These are phyloP conservation scores for Lactuca saligna DNA, from an alignment of 129 eudicot species.

Conservation along the genomic window DNA sequence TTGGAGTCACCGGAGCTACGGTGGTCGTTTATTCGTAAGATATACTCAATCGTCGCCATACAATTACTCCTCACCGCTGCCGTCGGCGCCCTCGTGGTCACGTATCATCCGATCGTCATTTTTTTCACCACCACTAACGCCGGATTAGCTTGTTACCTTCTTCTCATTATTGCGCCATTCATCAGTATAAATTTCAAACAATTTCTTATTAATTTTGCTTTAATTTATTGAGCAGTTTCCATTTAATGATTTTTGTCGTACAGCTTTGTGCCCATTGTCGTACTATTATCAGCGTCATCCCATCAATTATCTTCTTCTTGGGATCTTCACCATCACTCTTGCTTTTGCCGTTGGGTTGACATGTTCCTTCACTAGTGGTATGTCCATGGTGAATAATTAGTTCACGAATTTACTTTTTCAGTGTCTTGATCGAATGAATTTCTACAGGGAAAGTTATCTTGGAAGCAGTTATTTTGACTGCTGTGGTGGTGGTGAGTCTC, in stretches of 20 bases:
- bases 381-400: slow-evolving; percentile 26
- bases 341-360: slow-evolving; percentile 73
- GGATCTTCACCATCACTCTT: slow-evolving; percentile 60
- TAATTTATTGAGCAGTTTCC: neutral
- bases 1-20: slow-evolving; percentile 70
- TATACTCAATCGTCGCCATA: slow-evolving; percentile 67
- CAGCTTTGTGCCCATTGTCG: slow-evolving; percentile 79
- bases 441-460: slow-evolving; percentile 52
- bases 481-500: slow-evolving; percentile 53
- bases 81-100: slow-evolving; percentile 66
- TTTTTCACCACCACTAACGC: slow-evolving; percentile 57
- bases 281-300: slow-evolving; percentile 79
- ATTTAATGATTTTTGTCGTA: slow-evolving; percentile 7
- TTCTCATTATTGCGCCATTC: slow-evolving; percentile 69
- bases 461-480: slow-evolving; percentile 68
- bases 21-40: slow-evolving; percentile 80
- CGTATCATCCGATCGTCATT: slow-evolving; percentile 47
- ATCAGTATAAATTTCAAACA: slow-evolving; percentile 45
- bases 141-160: slow-evolving; percentile 65
- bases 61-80: slow-evolving; percentile 73
- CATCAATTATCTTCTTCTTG: slow-evolving; percentile 65
- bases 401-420: neutral
- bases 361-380: slow-evolving; percentile 82
- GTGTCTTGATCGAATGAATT: neutral
- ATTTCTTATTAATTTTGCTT: neutral